These are phyloP conservation scores for Ceratocystis alfenasii DNA, from an alignment of 2,329 filamentous ascomycete genomes.

Conservation along the genomic window DNA sequence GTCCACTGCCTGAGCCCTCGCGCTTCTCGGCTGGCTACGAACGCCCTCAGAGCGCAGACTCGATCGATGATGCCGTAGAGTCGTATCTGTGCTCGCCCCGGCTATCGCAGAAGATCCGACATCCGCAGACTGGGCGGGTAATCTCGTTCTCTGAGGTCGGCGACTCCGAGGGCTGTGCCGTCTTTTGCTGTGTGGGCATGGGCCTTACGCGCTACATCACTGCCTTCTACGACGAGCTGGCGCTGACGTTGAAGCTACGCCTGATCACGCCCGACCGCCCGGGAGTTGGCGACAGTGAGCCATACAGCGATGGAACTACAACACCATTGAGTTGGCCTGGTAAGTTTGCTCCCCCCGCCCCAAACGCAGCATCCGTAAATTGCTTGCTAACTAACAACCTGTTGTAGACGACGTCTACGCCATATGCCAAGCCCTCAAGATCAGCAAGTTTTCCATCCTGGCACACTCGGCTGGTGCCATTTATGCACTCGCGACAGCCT, in stretches of 20 bases:
- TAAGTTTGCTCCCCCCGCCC: conserved; percentile 34
- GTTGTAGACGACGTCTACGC: conserved; percentile 65
- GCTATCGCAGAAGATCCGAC: conserved; percentile 74
- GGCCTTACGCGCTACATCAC: conserved; percentile 90
- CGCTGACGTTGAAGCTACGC: conserved; percentile 72
- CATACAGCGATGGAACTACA: conserved; percentile 67
- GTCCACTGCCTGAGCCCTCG: conserved; percentile 25
- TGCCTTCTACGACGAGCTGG: conserved; percentile 93
- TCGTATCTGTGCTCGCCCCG: conserved; percentile 73
- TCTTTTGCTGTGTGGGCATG: conserved; percentile 97
- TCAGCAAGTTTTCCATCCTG: conserved; percentile 90
- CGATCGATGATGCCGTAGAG: conserved; percentile 77
- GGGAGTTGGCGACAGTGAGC: conserved; percentile 82
- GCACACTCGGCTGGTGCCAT: conserved; percentile 97
- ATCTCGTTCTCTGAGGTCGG: conserved; percentile 97
- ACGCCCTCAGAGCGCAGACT: conserved; percentile 67
- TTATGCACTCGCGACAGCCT: conserved; percentile 85
- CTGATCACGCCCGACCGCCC: conserved; percentile 90
- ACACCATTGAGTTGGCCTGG: conserved; percentile 90
- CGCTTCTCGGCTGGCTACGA: conserved; percentile 47
- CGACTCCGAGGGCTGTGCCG: conserved; percentile 77
- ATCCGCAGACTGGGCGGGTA: conserved; percentile 72
- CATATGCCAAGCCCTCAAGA: conserved; percentile 82
- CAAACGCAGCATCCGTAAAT: not conserved
- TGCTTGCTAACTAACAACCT: not conserved